Evolutionary conservation across 208 protist species (phyloP), one percentile per base, ranked within the genome.

Genomic region (Trypanosoma brucei): DNA sequence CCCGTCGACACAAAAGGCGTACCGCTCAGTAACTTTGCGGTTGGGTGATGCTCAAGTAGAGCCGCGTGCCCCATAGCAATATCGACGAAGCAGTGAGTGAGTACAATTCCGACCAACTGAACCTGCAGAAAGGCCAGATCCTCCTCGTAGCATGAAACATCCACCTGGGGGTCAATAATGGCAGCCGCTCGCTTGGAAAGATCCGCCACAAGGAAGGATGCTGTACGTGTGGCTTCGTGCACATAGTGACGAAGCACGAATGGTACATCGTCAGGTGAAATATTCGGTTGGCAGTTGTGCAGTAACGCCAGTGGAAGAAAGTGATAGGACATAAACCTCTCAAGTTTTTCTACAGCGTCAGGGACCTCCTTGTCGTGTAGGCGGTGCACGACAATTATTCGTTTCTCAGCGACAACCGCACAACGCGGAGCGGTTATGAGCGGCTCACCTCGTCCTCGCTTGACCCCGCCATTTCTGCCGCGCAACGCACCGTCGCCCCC

Each of bases 41-140:
- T 31, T 13, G 80, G 76, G 55, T 79, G 65, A 33, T 8, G 35
- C 3, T 14, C n/a, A 3, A 59, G 9, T 31, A 94, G 70, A 39
- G 66, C 58, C 3, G 39, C n/a, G 11, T 84, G 68, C 11, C 82
- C 81, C 22, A 81, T 53, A 7, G 65, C 70, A 42, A 84, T 63
- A 58, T 93, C 87, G 1, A 89, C 76, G 62, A 79, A 88, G 70
- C 74, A 84, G 62, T 91, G 84, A 22, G 87, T 91, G 36, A 91
- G 70, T 44, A 91, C 56, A 42, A 91, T 58, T 33, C 58, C 60
- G 4, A 53, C 35, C 13, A 91, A 61, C 7, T 34, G 55, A 42
- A 84, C 60, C 6, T 67, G 46, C 14, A 94, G 49, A 9, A 31
- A 13, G 3, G 49, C 22, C 8, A 91, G 58, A 54, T 91, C 87